A percentile compares a stretch with the other conserved stretches of the same genome.
Conservation (phyloP, 2,329 filamentous ascomycete genomes). For the Calonectria pseudoreteaudii region DNA sequence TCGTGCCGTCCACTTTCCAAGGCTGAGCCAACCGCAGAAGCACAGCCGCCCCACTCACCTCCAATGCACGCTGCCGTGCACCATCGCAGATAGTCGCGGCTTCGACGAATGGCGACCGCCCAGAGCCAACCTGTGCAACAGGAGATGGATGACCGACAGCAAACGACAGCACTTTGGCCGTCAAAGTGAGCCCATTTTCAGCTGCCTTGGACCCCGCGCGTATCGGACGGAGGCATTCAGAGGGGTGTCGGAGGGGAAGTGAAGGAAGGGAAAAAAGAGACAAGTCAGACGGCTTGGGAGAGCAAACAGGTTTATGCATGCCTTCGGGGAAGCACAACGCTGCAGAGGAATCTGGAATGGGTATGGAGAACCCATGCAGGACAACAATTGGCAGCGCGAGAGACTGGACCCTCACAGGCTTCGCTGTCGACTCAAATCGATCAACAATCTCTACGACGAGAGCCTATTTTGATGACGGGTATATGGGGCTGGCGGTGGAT, state of each 20-base stretch:
- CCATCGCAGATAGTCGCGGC: background rate
- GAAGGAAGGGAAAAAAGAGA: background rate
- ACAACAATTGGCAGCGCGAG: background rate
- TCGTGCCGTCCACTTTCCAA: background rate
- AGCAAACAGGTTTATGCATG: background rate
- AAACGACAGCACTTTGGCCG: background rate
- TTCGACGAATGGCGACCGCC: background rate
- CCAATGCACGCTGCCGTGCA: background rate
- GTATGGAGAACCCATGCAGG: background rate
- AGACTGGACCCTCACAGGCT: background rate
- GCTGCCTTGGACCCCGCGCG: background rate
- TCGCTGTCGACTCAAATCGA: background rate
- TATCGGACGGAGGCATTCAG: background rate
- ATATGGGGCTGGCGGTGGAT: background rate
- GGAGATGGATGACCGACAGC: background rate
- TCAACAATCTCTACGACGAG: background rate
- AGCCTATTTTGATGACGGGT: background rate
- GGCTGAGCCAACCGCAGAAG: background rate
- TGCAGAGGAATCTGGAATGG: background rate
- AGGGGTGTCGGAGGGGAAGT: background rate
- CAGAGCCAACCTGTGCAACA: background rate
- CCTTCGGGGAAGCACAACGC: background rate
- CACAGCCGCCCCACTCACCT: background rate
- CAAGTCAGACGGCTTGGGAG: background rate
- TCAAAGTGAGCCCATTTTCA: background rate